Evolutionary conservation across 805 yeast genomes (phyloP), one percentile per base, ranked within the genome.

Genomic region (Saturnispora quitensis): DNA sequence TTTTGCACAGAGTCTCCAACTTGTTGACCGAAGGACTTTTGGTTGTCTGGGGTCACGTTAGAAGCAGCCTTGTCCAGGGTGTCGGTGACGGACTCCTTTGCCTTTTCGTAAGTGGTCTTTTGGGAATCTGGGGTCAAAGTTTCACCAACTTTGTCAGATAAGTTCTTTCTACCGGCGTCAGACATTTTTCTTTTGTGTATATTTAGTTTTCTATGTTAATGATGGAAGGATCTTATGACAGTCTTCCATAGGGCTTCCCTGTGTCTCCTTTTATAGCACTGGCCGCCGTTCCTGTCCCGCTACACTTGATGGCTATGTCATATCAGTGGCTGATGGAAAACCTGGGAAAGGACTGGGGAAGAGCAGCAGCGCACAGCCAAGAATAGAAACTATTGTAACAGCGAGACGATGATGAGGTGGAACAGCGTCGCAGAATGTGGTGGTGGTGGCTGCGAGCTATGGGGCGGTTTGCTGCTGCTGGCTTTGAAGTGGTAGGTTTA

Each of bases 71-170:
- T 74, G 75, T 89, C 96, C 60, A 73, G 76, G 28, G 73, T 64
- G 64, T 77, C 84, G 53, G 95, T 84, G 56, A 78, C 81, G 28
- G 67, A 53, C 71, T 89, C 95, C 76, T 86, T 84, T 59, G 82
- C 84, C 71, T 84, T 73, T 66, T 88, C 84, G 47, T 71, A 69
- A 61, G 73, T 70, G 40, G 81, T 58, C 74, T 89, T 89, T 68
- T 86, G 76, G 52, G 80, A 72, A 57, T 87, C 84, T 61, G 96
- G 96, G 58, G 77, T 86, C 45, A 85, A 53, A 43, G 77, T 64
- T 76, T 89, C 96, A 52, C 76, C 50, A 58, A 77, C 71, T 72
- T 87, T 86, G 66, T 83, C 84, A 58, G 82, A 59, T 63, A 89
- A 75, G 66, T 76, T 72, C 73, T 89, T 89, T 84, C 96, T 86